These are phyloP conservation scores for Boechera stricta DNA, from an alignment of 345 rosid species.

Conservation along the genomic window DNA sequence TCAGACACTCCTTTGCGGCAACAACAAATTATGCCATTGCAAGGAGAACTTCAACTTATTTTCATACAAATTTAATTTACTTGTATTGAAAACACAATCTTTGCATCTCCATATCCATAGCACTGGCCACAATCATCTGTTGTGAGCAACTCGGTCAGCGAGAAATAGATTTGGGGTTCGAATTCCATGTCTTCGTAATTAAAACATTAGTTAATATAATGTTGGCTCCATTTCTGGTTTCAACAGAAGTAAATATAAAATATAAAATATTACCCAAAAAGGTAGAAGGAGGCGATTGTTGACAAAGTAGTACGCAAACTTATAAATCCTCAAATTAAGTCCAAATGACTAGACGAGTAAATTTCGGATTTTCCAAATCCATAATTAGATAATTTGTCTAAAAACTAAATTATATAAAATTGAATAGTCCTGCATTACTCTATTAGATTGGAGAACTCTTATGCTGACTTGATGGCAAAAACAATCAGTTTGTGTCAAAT, in stretches of 20 bases:
- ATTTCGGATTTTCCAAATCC: neutral
- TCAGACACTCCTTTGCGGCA: constrained; percentile 12
- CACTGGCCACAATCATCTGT: constrained; percentile 61
- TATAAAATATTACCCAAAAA: neutral
- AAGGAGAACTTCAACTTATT: neutral
- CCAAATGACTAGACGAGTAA: neutral
- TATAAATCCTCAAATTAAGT: neutral
- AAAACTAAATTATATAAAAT: constrained; percentile 7
- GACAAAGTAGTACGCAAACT: constrained; percentile 10
- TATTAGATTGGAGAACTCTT: too few relatives aligned
- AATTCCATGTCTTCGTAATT: constrained; percentile 87
- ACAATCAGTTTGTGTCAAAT: too few relatives aligned
- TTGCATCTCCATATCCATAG: constrained; percentile 49
- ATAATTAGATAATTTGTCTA: too few relatives aligned
- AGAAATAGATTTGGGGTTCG: constrained; percentile 96
- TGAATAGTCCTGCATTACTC: neutral
- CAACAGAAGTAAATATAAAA: neutral
- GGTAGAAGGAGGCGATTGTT: neutral
- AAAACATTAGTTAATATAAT: constrained; percentile 38
- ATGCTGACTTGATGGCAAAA: too few relatives aligned
- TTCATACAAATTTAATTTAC: constrained; percentile 23
- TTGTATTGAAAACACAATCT: constrained; percentile 16
- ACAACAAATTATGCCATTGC: constrained; percentile 6
- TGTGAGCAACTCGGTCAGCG: constrained; percentile 77
- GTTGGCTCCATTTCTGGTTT: constrained; percentile 47